These are phyloP conservation scores for Physaria fendleri DNA, from an alignment of 345 rosid species.

Conservation along the genomic window DNA sequence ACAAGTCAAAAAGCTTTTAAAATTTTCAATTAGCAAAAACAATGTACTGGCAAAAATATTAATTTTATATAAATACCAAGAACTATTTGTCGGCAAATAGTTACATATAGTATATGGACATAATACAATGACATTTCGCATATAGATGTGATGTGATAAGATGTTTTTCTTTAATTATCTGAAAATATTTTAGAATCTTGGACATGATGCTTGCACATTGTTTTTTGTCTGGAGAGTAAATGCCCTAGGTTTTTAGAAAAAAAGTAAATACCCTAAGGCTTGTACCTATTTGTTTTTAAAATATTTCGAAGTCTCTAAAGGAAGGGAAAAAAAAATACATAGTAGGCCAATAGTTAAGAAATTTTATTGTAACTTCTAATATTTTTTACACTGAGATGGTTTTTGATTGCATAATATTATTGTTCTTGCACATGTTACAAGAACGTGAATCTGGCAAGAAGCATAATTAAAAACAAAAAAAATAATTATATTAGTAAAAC, in stretches of 20 bases:
- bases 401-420: not conserved
- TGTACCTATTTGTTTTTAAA: constrained; percentile 1
- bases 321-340: not conserved
- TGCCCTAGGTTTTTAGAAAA: no score
- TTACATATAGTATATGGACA: constrained; percentile 13
- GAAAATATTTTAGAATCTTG: not conserved
- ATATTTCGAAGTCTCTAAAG: not conserved
- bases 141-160: constrained; percentile 7
- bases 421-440: constrained; percentile 18
- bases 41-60: not conserved
- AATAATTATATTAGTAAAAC: not conserved
- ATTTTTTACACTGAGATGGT: not conserved
- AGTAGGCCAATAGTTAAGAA: not conserved
- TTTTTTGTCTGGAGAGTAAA: constrained; percentile 11
- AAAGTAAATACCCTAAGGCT: no score
- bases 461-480: not conserved
- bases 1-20: constrained; percentile 7
- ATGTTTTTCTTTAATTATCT: not conserved
- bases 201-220: constrained; percentile 7
- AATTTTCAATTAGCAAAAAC: not conserved
- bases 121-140: not conserved
- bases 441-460: constrained; percentile 11
- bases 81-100: constrained; percentile 30
- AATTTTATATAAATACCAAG: not conserved
- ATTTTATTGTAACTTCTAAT: not conserved